These are phyloP conservation scores for Phytophthora citricola DNA, from an alignment of 352 stramenopile genomes.

Conservation along the genomic window DNA sequence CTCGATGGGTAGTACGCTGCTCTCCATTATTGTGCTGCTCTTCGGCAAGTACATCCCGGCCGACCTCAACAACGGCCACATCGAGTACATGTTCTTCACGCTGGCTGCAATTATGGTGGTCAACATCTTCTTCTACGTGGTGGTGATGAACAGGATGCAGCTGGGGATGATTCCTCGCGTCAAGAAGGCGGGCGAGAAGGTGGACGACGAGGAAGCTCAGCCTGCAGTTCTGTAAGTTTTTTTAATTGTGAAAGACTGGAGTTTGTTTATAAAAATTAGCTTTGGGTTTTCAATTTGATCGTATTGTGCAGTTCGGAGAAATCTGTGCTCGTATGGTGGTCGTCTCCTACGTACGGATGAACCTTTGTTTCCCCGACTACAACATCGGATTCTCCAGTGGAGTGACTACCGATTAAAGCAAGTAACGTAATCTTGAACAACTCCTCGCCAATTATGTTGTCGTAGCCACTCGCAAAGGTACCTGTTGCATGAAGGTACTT, in stretches of 20 bases:
- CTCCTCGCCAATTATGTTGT: no score
- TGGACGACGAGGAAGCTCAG: conserved; percentile 11
- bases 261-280: not conserved
- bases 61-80: conserved; percentile 32
- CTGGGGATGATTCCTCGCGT: conserved; percentile 34
- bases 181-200: conserved; percentile 8
- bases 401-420: no score
- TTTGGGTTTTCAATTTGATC: conserved; percentile 1
- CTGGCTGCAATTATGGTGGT: conserved; percentile 41
- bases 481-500: conserved; percentile 5
- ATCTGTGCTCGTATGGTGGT: not conserved
- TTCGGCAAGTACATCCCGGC: conserved; percentile 59
- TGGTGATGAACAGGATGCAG: conserved; percentile 46
- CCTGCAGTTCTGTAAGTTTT: conserved; percentile 9
- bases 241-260: conserved; percentile 3
- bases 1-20: conserved; percentile 61
- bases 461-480: conserved; percentile 1
- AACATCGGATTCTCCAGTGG: no score
- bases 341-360: not conserved
- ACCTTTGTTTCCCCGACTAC: no score
- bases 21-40: conserved; percentile 68
- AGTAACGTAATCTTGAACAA: no score
- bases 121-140: conserved; percentile 38
- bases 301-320: conserved; percentile 10
- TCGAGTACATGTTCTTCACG: conserved; percentile 55